A percentile compares a stretch with the other conserved stretches of the same genome.
These are phyloP conservation scores for Lepidium didymum DNA, from an alignment of 345 rosid genomes.

Conservation along the genomic window DNA sequence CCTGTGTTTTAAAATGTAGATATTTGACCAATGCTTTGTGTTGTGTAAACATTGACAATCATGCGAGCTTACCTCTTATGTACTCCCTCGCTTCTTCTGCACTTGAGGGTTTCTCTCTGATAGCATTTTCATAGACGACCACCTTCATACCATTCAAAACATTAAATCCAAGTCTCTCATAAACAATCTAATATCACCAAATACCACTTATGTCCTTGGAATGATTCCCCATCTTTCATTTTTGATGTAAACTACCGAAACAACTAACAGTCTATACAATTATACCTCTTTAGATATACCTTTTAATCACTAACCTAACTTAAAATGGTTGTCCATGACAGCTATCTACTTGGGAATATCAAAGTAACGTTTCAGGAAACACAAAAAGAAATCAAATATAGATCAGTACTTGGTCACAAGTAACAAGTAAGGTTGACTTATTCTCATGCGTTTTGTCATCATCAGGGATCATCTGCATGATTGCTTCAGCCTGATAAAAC, in stretches of 20 bases:
- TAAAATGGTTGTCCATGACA: not conserved
- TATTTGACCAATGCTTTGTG: not conserved
- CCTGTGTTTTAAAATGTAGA: conserved; percentile 33
- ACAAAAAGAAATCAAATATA: not conserved
- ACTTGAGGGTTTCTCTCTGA: conserved; percentile 79
- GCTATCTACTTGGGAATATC: not conserved
- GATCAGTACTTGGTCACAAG: conserved; percentile 77
- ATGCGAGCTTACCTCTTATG: conserved; percentile 46
- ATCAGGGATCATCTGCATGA: conserved; percentile 45
- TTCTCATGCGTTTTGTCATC: conserved; percentile 43
- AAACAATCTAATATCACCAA: conserved; percentile 13
- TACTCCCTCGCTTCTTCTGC: conserved; percentile 70
- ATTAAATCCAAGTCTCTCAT: not conserved
- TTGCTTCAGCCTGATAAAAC: conserved; percentile 78
- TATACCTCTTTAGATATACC: not conserved
- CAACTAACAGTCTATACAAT: not conserved
- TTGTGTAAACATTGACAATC: not conserved
- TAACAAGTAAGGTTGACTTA: conserved; percentile 54
- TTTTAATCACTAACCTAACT: not conserved
- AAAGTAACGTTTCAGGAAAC: not conserved
- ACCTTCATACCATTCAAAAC: conserved; percentile 40
- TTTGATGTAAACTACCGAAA: not conserved
- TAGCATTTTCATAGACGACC: conserved; percentile 69
- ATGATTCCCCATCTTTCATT: not conserved
- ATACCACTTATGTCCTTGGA: not conserved